These are phyloP conservation scores for Kalmusia sp. DNA, from an alignment of 2,329 filamentous ascomycete genomes.

Conservation along the genomic window DNA sequence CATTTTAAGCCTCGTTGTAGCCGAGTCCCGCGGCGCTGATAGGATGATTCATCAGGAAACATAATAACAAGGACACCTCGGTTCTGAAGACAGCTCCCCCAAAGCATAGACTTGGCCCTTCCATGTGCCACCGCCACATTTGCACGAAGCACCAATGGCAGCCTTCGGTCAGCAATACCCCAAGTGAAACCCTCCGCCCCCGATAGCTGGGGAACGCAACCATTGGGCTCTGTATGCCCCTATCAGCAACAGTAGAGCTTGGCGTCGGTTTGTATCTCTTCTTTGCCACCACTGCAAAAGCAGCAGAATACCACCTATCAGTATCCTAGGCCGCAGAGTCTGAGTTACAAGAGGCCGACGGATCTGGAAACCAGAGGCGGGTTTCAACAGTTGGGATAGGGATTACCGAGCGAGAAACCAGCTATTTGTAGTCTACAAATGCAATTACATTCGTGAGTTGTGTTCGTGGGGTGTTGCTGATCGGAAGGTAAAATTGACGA, in stretches of 20 bases:
- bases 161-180: neutral
- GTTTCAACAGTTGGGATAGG: neutral
- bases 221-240: neutral
- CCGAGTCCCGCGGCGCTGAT: constrained; percentile 7
- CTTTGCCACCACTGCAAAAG: neutral
- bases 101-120: neutral
- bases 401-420: neutral
- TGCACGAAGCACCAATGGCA: neutral
- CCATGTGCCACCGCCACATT: neutral
- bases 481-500: neutral
- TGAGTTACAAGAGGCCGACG: neutral
- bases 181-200: neutral
- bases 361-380: neutral
- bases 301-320: neutral
- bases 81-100: neutral
- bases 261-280: neutral
- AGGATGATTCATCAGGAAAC: constrained; percentile 4
- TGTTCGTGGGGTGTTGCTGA: neutral
- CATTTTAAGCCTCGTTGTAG: constrained; percentile 3
- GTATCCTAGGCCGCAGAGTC: constrained; percentile 2
- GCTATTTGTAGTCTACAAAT: constrained; percentile 3
- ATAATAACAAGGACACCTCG: neutral
- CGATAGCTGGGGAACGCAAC: neutral
- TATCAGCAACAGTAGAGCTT: neutral
- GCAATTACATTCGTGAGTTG: neutral